These are phyloP conservation scores for Hebeloma cylindrosporum DNA, from an alignment of 768 basidiomycete species.

Conservation along the genomic window DNA sequence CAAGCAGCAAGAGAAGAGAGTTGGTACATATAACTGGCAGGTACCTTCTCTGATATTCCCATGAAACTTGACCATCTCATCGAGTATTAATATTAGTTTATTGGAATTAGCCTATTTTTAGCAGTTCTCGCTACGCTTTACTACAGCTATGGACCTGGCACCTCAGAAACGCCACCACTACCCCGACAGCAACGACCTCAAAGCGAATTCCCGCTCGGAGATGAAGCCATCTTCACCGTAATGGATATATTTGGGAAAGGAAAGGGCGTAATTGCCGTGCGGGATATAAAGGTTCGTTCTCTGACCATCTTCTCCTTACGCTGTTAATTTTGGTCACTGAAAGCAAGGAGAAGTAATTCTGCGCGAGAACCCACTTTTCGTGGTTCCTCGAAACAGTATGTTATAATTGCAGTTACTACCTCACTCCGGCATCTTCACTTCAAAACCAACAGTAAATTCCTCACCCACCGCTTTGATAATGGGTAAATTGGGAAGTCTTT, in stretches of 20 bases:
- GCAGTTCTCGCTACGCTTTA: too few species aligned
- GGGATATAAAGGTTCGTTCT: slow-evolving; percentile 47
- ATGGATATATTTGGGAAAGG: slow-evolving; percentile 54
- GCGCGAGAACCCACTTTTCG: slow-evolving; percentile 54
- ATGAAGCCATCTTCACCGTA: slow-evolving; percentile 26
- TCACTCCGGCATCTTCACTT: slow-evolving; percentile 1
- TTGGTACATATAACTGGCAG: too few species aligned
- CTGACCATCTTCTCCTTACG: background rate
- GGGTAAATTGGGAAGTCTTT: slow-evolving; percentile 33
- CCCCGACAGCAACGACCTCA: too few species aligned
- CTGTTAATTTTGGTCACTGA: background rate
- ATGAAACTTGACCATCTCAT: too few species aligned
- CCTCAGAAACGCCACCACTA: too few species aligned
- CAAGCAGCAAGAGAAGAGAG: too few species aligned
- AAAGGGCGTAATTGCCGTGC: slow-evolving; percentile 51
- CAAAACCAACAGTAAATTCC: slow-evolving; percentile 39
- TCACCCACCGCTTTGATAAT: slow-evolving; percentile 48
- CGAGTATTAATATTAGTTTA: too few species aligned
- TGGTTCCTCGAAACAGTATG: slow-evolving; percentile 51
- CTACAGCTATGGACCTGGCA: too few species aligned
- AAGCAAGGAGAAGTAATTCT: slow-evolving; percentile 63
- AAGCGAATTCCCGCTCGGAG: background rate
- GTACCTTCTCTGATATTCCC: too few species aligned
- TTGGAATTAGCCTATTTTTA: too few species aligned
- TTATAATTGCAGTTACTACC: background rate